Percentiles rank a stretch among this genome's conserved stretches.
Conservation (phyloP, 2,329 filamentous ascomycete genomes). For the Dendryphion nanum region DNA sequence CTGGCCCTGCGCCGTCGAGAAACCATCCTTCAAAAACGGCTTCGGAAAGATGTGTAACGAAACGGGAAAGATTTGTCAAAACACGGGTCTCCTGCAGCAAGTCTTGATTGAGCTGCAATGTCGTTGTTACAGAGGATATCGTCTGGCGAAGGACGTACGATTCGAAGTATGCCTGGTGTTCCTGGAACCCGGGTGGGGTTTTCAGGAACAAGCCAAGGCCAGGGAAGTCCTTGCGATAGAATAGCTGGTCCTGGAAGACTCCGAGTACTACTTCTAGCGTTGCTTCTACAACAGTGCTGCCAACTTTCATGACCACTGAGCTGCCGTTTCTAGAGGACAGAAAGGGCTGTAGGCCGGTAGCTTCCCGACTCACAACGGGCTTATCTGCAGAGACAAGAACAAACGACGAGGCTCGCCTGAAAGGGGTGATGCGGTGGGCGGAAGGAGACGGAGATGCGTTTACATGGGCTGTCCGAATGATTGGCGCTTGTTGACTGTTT, state of each 20-base stretch:
- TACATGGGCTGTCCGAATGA: conserved; percentile 70
- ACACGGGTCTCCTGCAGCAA: conserved; percentile 77
- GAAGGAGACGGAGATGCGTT: conserved; percentile 34
- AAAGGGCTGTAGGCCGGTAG: conserved; percentile 62
- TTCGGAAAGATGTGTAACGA: conserved; percentile 79
- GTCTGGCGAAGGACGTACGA: conserved; percentile 80
- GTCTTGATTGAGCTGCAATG: conserved; percentile 69
- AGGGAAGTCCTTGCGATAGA: conserved; percentile 83
- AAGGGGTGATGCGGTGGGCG: conserved; percentile 55
- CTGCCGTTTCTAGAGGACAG: conserved; percentile 59
- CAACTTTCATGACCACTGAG: conserved; percentile 49
- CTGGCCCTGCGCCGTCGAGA: conserved; percentile 76
- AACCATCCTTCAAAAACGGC: conserved; percentile 97
- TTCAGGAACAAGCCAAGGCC: conserved; percentile 84
- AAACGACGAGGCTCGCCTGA: conserved; percentile 85
- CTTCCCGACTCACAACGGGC: conserved; percentile 53
- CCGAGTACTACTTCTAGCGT: conserved; percentile 74
- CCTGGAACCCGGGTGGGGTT: conserved; percentile 86
- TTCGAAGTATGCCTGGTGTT: conserved; percentile 93
- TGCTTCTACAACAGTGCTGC: conserved; percentile 70
- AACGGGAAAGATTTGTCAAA: conserved; percentile 80
- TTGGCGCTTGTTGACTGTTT: conserved; percentile 57
- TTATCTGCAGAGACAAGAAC: conserved; percentile 77
- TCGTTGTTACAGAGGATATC: conserved; percentile 67
- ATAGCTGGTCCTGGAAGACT: conserved; percentile 82